These are phyloP conservation scores for Stipa capillata DNA, from an alignment of 176 grass and related monocot genomes.

Conservation along the genomic window DNA sequence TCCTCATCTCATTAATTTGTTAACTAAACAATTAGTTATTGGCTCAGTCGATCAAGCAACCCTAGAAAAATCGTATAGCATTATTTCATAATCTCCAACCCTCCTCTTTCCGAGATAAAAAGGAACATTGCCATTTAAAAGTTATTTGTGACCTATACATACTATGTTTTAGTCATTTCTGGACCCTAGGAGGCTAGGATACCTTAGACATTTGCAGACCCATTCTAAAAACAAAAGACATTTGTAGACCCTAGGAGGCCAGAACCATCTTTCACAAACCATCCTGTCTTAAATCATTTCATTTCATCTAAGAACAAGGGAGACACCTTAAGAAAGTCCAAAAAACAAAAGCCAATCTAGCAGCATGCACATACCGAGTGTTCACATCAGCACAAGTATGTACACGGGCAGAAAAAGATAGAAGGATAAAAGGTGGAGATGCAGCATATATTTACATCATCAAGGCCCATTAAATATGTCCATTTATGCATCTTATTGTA, in stretches of 20 bases:
- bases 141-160: neutral
- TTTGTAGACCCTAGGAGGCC: no score
- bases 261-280: no score
- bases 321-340: no score
- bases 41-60: neutral
- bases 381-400: slow-evolving; percentile 3
- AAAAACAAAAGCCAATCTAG: no score
- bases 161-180: neutral
- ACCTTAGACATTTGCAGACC: no score
- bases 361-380: neutral
- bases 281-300: no score
- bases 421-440: neutral
- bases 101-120: neutral
- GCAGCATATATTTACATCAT: neutral
- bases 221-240: no score
- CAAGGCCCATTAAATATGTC: neutral
- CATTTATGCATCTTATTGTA: neutral
- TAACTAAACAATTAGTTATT: neutral
- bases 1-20: neutral
- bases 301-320: no score
- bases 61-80: neutral
- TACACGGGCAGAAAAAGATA: neutral
- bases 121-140: neutral
- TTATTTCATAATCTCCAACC: neutral
- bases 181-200: neutral